phyloP scores from a whole-genome alignment of 805 yeast genomes.

The Candida berthetii region DNA sequence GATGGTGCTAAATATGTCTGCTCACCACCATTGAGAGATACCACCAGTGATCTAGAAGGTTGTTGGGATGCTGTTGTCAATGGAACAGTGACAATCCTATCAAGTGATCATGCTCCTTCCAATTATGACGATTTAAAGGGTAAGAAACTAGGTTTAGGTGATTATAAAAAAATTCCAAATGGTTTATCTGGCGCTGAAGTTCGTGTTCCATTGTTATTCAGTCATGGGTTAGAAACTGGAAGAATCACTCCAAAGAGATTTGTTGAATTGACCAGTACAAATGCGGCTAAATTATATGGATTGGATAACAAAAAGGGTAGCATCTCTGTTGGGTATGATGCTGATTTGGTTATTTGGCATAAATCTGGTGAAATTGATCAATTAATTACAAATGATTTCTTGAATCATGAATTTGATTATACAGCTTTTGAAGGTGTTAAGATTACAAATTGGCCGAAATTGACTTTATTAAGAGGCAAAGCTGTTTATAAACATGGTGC shows the following conservation, averaged over 20 bases:
- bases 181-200: slow-evolving; percentile 46
- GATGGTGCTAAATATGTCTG: slow-evolving; percentile 45
- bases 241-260: slow-evolving; percentile 33
- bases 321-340: slow-evolving; percentile 40
- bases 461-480: slow-evolving; percentile 32
- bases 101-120: slow-evolving; percentile 42
- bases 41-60: slow-evolving; percentile 30
- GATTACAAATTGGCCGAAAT: slow-evolving; percentile 41
- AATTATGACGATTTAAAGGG: slow-evolving; percentile 34
- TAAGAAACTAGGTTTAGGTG: slow-evolving; percentile 33
- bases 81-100: slow-evolving; percentile 40
- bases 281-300: slow-evolving; percentile 42
- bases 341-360: slow-evolving; percentile 43
- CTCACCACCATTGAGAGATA: slow-evolving; percentile 42
- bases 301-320: slow-evolving; percentile 33
- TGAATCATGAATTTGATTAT: slow-evolving; percentile 32
- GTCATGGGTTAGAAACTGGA: slow-evolving; percentile 37
- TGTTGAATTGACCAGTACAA: slow-evolving; percentile 38
- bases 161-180: slow-evolving; percentile 38
- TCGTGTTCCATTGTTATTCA: slow-evolving; percentile 34
- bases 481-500: slow-evolving; percentile 22
- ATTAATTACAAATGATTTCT: slow-evolving; percentile 20
- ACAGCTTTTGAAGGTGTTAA: slow-evolving; percentile 33
- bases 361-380: slow-evolving; percentile 24
- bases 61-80: slow-evolving; percentile 40